Evolutionary conservation across 2,329 filamentous ascomycete species (phyloP).

Genomic region (Chrysoporthe puriensis): DNA sequence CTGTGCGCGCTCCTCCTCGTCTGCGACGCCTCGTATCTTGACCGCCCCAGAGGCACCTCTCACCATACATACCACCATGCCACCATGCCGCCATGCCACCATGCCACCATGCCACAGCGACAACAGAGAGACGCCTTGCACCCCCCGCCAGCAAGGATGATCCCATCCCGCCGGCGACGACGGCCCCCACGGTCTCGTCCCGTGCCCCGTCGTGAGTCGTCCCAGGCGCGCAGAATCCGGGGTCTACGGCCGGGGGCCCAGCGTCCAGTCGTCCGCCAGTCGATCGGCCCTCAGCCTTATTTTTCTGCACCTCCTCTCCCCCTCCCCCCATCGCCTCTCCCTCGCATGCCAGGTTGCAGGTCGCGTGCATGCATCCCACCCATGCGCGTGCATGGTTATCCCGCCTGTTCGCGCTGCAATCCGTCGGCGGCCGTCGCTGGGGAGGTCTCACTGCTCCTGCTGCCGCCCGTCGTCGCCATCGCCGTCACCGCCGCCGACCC

Average conservation of each 20-base stretch:
- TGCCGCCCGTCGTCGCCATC: no score
- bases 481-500: not conserved
- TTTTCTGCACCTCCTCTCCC: not conserved
- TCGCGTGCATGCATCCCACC: no score
- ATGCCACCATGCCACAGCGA: no score
- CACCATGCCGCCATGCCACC: no score
- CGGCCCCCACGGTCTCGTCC: not conserved
- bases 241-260: not conserved
- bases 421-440: not conserved
- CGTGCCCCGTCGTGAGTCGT: not conserved
- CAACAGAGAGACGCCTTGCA: no score
- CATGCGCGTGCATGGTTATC: not conserved
- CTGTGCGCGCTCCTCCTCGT: not conserved
- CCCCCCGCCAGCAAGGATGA: no score
- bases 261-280: not conserved
- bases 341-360: not conserved
- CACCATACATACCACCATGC: not conserved
- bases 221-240: not conserved
- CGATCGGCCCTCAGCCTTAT: conserved; percentile 8
- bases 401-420: not conserved
- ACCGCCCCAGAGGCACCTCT: not conserved
- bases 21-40: not conserved
- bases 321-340: not conserved
- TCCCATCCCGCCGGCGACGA: no score
- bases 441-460: not conserved